Percentiles rank a stretch among this genome's conserved stretches.
These are phyloP conservation scores for Alternaria arbusti DNA, from an alignment of 2,329 filamentous ascomycete genomes.

Conservation along the genomic window DNA sequence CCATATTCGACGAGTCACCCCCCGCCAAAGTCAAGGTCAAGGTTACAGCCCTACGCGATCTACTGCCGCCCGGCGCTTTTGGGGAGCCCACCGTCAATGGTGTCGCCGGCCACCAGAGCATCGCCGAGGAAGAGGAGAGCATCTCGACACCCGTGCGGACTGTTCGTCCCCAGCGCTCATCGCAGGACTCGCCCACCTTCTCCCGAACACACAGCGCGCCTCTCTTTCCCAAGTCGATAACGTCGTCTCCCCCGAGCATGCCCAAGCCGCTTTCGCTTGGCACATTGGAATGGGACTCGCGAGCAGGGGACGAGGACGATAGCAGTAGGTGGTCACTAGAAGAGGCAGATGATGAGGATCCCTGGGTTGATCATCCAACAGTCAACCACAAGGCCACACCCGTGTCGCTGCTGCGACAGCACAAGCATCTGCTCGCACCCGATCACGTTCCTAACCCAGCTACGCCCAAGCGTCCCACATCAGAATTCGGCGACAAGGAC, in stretches of 20 bases:
- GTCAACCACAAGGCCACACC: slow-evolving; percentile 40
- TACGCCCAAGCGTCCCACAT: slow-evolving; percentile 47
- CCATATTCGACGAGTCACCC: slow-evolving; percentile 81
- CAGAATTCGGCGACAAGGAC: slow-evolving; percentile 49
- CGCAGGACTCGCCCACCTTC: slow-evolving; percentile 46
- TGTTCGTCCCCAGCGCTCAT: slow-evolving; percentile 45
- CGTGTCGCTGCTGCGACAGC: slow-evolving; percentile 42
- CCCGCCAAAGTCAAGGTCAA: slow-evolving; percentile 52
- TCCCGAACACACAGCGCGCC: slow-evolving; percentile 39
- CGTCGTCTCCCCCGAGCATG: slow-evolving; percentile 55
- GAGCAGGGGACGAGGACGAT: slow-evolving; percentile 47
- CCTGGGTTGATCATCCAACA: slow-evolving; percentile 50
- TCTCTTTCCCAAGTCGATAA: slow-evolving; percentile 48
- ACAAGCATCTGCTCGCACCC: slow-evolving; percentile 36
- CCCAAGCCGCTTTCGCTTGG: slow-evolving; percentile 50
- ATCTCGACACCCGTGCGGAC: slow-evolving; percentile 56
- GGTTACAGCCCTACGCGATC: slow-evolving; percentile 55
- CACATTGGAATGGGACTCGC: slow-evolving; percentile 49
- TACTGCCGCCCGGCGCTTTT: slow-evolving; percentile 56
- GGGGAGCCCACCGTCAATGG: slow-evolving; percentile 42
- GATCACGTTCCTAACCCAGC: slow-evolving; percentile 45
- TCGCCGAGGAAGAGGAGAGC: slow-evolving; percentile 59
- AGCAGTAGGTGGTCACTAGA: slow-evolving; percentile 52
- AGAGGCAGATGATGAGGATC: slow-evolving; percentile 46
- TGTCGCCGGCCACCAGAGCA: slow-evolving; percentile 50